A percentile compares a stretch with the other conserved stretches of the same genome.
Conservation (phyloP, 2,329 filamentous ascomycete species). For the Penicillium sp. region DNA sequence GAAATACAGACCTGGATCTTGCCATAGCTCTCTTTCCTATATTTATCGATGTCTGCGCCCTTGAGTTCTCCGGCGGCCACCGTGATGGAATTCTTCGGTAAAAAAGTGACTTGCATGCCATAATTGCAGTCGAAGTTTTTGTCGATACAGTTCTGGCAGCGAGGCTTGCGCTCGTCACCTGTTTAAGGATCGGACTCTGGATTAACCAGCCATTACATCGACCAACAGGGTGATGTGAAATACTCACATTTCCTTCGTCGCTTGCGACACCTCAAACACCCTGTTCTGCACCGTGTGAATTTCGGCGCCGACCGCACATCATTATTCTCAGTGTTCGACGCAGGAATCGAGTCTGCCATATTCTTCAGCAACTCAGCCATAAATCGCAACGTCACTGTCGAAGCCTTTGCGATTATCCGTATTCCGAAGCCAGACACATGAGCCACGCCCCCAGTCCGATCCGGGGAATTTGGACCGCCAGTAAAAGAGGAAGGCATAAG, state of each 20-base stretch:
- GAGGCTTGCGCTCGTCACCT: constrained; percentile 59
- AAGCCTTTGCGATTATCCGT: background rate
- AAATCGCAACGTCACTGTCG: background rate
- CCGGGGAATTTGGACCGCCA: background rate
- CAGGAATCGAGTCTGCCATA: background rate
- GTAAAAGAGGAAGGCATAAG: background rate
- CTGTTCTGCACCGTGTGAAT: constrained; percentile 42
- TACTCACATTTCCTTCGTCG: constrained; percentile 56
- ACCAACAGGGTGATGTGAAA: background rate
- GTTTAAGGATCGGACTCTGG: background rate
- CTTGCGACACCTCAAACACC: constrained; percentile 56
- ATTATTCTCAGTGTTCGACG: background rate
- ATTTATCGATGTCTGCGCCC: background rate
- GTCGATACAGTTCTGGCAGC: constrained; percentile 54
- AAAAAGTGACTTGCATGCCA: constrained; percentile 53
- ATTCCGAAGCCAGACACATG: background rate
- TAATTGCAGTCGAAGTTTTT: constrained; percentile 57
- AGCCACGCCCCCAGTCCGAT: background rate
- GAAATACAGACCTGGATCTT: constrained; percentile 25
- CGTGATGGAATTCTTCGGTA: constrained; percentile 56
- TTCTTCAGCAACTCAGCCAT: background rate
- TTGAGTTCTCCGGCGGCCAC: constrained; percentile 29
- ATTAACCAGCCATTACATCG: background rate
- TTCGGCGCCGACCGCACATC: constrained; percentile 9
- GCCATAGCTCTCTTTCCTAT: constrained; percentile 22